These are phyloP conservation scores for Tetraselmis chui DNA, from an alignment of 139 green algal genomes.

Conservation along the genomic window DNA sequence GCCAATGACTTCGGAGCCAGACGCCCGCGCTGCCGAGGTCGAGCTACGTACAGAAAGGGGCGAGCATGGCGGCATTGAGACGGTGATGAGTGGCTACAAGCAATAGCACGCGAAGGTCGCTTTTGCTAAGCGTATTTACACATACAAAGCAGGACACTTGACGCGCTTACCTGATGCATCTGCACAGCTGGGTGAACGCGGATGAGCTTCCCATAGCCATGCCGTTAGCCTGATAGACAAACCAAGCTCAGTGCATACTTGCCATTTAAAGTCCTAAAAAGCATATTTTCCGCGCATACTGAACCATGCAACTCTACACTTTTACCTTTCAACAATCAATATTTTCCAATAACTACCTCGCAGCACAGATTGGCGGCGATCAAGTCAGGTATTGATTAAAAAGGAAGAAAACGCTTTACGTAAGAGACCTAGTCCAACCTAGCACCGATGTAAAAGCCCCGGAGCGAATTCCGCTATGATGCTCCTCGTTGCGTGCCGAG, in stretches of 20 bases:
- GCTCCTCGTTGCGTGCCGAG: no score
- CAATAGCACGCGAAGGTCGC: no score
- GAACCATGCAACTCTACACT: neutral
- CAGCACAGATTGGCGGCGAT: neutral
- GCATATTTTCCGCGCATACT: no score
- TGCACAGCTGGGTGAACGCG: neutral
- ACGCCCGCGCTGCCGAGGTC: neutral
- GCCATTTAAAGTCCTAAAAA: no score
- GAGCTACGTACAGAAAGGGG: neutral
- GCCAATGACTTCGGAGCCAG: constrained; percentile 84
- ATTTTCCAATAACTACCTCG: neutral
- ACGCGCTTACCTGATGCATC: neutral
- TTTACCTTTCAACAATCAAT: neutral
- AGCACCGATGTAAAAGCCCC: no score
- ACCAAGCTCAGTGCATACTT: no score
- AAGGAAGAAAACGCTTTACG: no score
- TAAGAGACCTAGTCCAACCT: no score
- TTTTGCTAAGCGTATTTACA: no score
- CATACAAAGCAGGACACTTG: no score
- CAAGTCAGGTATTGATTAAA: no score
- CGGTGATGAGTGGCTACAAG: neutral
- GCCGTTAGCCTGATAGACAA: neutral
- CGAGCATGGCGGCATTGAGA: neutral
- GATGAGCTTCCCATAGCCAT: neutral
- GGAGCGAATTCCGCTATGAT: no score